Conservation (phyloP, 2,329 filamentous ascomycete genomes). For the Penicillium sp. region DNA sequence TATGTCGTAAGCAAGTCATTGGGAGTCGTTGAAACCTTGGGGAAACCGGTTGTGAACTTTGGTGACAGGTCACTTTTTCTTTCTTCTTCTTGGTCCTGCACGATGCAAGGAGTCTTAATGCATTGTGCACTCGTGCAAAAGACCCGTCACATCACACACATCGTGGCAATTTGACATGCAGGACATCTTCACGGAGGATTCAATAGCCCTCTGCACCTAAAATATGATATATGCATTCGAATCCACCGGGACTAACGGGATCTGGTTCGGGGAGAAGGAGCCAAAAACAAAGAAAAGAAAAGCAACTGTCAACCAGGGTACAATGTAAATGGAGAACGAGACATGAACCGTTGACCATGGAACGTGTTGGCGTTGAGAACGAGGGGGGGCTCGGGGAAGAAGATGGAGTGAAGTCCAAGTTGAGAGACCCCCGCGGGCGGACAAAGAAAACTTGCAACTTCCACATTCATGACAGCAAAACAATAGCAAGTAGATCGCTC, state of each 20-base stretch:
- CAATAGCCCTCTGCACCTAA: neutral
- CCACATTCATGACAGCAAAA: slow-evolving; percentile 10
- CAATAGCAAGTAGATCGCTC: slow-evolving; percentile 9
- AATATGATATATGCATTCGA: neutral
- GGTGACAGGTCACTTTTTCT: neutral
- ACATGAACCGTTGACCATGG: no score
- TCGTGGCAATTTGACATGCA: slow-evolving; percentile 6
- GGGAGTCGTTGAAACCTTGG: neutral
- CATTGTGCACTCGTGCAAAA: neutral
- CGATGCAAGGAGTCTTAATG: neutral
- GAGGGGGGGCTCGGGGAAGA: no score
- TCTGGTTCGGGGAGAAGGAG: neutral
- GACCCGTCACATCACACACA: slow-evolving; percentile 8
- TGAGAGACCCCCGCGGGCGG: neutral
- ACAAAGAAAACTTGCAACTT: slow-evolving; percentile 1
- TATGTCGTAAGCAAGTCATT: neutral
- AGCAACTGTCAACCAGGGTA: no score
- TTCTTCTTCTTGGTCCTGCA: neutral
- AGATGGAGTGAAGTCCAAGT: neutral
- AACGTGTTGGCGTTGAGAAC: neutral
- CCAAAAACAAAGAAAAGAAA: neutral
- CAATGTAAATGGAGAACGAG: no score
- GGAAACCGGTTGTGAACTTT: neutral
- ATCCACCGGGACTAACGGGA: neutral
- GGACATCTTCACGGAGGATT: slow-evolving; percentile 2